phyloP scores from a whole-genome alignment of 1,139 yeast genomes.

The Magnusiomyces tetraspermus region DNA sequence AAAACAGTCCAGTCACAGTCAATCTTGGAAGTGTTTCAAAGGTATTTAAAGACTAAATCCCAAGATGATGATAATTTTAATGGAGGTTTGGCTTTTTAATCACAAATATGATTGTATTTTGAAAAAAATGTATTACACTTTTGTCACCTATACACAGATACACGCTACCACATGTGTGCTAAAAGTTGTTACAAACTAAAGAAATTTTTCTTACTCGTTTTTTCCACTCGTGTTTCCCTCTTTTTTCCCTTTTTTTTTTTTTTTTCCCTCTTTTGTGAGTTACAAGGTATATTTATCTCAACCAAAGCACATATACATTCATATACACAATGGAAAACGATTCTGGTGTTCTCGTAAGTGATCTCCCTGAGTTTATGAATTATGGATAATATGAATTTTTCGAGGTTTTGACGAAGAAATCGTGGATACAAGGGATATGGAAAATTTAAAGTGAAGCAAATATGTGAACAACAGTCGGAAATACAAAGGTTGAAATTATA shows the following conservation, averaged over 20 bases:
- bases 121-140: conserved; percentile 26
- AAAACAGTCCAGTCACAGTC: no score
- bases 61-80: not conserved
- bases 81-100: not conserved
- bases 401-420: not conserved
- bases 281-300: not conserved
- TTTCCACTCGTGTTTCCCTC: no score
- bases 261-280: not conserved
- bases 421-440: no score
- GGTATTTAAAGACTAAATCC: not conserved
- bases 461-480: no score
- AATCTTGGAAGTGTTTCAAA: not conserved
- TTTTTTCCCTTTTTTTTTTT: not conserved
- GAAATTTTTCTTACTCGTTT: not conserved
- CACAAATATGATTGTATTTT: no score
- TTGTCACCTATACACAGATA: not conserved
- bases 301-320: not conserved
- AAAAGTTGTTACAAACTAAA: not conserved
- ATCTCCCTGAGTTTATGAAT: not conserved
- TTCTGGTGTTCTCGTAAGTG: conserved; percentile 97
- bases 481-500: no score
- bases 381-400: no score
- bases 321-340: conserved; percentile 85
- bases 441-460: no score
- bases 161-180: not conserved